Base-by-base conservation (phyloP, 129 eudicot genomes). In the Glebionis coronaria region DNA sequence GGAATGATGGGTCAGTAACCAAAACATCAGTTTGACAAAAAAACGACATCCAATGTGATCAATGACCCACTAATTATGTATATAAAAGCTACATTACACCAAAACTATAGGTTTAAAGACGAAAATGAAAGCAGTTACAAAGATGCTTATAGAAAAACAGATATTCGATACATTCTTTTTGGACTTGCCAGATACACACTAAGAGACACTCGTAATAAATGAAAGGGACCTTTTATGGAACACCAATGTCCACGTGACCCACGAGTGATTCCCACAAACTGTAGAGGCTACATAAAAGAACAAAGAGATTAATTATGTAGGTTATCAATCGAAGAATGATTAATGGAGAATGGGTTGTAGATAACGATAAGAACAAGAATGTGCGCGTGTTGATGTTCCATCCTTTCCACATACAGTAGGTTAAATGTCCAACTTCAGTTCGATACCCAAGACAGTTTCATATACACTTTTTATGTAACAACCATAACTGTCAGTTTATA, bases 341-440 rank as follows among this genome's bases (percentile, higher is more conserved):
- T 20, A 40, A 59, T 8, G 40, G 38, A 63, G 61, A 58, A 13
- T 5, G 1, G 79, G 68, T 60, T 75, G 79, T 60, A 67, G 74
- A 60, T 38, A 75, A 50, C 40, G 69, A 75, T 75, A 75, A 73
- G 78, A 65, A 73, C 72, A 56, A 73, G n/a, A 64, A 73, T 61
- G 67, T 23, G 28, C 4, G 13, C 14, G 66, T 55, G 51, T 44
- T 18, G 18, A 20, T 66, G 78, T 56, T 27, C 59, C 35, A 20
- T 54, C 15, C 57, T 71, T 65, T 25, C 58, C 49, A 20, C 44
- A 50, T 31, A 16, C 28, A n/a, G 56, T 57, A 20, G 56, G 65
- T 68, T 35, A 69, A 2, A 59, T 15, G 66, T 70, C 56, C 19
- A 44, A 55, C 74, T 57, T 47, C 44, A 73, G 44, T 35, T 61